Percentiles rank a stretch among this genome's conserved stretches.
phyloP scores from a whole-genome alignment of 2,329 filamentous ascomycete species.

The Monilinia aucupariae region DNA sequence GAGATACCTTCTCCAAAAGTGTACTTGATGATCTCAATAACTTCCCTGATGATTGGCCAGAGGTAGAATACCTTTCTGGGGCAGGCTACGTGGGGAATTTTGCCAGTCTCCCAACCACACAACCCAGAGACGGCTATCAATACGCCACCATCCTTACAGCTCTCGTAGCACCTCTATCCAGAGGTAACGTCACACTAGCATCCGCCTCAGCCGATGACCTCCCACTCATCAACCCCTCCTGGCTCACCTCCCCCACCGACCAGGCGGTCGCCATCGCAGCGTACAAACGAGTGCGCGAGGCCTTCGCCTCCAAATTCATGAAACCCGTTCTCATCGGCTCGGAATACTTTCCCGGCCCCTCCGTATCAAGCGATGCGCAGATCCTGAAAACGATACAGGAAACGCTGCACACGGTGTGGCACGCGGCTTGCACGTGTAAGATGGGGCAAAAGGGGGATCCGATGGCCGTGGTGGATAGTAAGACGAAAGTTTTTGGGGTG shows the following conservation, averaged over 20 bases:
- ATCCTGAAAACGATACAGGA: slow-evolving; percentile 22
- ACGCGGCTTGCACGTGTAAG: slow-evolving; percentile 50
- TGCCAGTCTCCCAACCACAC: background rate
- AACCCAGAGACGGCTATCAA: background rate
- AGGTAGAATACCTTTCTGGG: slow-evolving; percentile 35
- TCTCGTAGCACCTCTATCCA: slow-evolving; percentile 36
- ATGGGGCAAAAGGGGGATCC: slow-evolving; percentile 46
- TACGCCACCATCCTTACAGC: slow-evolving; percentile 1
- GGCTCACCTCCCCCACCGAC: slow-evolving; percentile 41
- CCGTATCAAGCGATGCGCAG: slow-evolving; percentile 23
- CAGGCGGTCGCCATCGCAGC: slow-evolving; percentile 41
- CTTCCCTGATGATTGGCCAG: slow-evolving; percentile 31
- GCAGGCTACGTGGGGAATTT: slow-evolving; percentile 2
- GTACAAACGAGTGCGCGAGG: slow-evolving; percentile 41
- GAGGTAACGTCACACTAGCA: slow-evolving; percentile 41
- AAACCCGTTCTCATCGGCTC: slow-evolving; percentile 18
- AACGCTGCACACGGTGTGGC: slow-evolving; percentile 39
- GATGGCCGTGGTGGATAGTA: slow-evolving; percentile 31
- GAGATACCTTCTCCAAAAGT: background rate
- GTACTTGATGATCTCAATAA: slow-evolving; percentile 31
- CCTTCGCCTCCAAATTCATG: slow-evolving; percentile 15
- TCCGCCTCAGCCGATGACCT: slow-evolving; percentile 34
- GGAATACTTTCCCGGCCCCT: slow-evolving; percentile 20
- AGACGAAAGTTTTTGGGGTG: slow-evolving; percentile 23
- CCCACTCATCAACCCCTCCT: slow-evolving; percentile 42